Conservation (phyloP, 2,329 filamentous ascomycete species). For the Nemania serpens region DNA sequence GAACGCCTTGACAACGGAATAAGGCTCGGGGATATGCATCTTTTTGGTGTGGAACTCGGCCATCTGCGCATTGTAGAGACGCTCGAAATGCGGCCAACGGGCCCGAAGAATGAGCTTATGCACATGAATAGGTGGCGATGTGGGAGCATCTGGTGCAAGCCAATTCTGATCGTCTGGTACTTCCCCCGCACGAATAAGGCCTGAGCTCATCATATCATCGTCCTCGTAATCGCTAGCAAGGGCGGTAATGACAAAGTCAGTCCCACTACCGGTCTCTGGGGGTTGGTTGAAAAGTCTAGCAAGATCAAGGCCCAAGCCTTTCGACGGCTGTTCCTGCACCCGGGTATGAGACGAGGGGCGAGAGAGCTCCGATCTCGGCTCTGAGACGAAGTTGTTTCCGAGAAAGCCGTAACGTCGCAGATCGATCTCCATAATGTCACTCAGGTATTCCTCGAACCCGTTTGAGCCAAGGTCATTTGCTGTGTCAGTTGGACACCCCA, state of each 20-base stretch:
- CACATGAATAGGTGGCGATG: conserved; percentile 86
- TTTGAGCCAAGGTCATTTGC: conserved; percentile 69
- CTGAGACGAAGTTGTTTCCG: conserved; percentile 71
- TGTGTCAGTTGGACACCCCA: conserved; percentile 85
- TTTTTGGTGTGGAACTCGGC: conserved; percentile 94
- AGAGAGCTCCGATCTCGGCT: conserved; percentile 55
- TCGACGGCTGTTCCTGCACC: conserved; percentile 59
- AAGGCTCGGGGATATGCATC: conserved; percentile 97
- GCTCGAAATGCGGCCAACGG: conserved; percentile 94
- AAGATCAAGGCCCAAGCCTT: conserved; percentile 81
- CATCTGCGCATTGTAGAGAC: conserved; percentile 93
- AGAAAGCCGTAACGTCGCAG: conserved; percentile 88
- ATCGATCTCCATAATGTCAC: conserved; percentile 93
- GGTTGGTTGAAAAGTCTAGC: conserved; percentile 85
- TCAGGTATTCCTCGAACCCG: conserved; percentile 86
- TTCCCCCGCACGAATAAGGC: conserved; percentile 53
- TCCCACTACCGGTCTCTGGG: conserved; percentile 81
- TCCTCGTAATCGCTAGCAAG: conserved; percentile 77
- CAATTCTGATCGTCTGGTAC: conserved; percentile 54
- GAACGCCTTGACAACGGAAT: conserved; percentile 91
- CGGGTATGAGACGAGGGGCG: conserved; percentile 55
- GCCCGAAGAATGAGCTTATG: conserved; percentile 93
- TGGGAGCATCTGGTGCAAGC: conserved; percentile 65
- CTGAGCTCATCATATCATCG: conserved; percentile 63
- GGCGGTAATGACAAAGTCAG: conserved; percentile 90